Base-by-base conservation (phyloP, 768 basidiomycete species). In the Lentinula sp. region DNA sequence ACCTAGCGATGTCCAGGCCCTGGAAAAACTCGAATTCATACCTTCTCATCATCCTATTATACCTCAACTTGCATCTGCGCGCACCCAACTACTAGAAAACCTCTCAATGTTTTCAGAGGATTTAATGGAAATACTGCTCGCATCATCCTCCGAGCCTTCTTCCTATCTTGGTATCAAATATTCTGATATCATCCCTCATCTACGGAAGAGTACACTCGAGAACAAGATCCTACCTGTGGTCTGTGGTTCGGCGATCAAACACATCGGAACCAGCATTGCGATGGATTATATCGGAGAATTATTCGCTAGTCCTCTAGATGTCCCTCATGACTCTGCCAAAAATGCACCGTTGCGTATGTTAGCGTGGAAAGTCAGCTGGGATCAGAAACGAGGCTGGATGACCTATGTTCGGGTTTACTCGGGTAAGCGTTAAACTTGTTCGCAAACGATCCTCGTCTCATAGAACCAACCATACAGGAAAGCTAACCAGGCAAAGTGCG, bases 331-430 rank as follows among this genome's bases (percentile, higher is more conserved):
- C 13, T 81, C 83, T 64, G 69, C 68, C 16, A 65, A 71, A 23
- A 81, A 82, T 58, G 69, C 79, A 0, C 83, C 85, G 1, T 67
- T 90, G 23, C 84, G 82, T 39, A 71, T 87, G 64, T 76, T 95
- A 32, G 93, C 90, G 2, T 95, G 93, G 93, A 95, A 95, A 69
- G 93, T 95, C 20, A 79, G 77, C 35, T 93, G 91, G 92, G 91
- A 95, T 67, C 85, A 85, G 61, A 83, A 81, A 66, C 73, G 75
- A 60, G 93, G 93, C 23, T 95, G 93, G 93, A 93, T 95, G 91
- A 94, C 93, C 1, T 95, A 93, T 69, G 87, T 95, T 42, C 80
- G 93, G 28, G 83, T 95, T 18, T 95, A 95, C 71, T 93, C 92
- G 57, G 93, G 92, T 91, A 70, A 63, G 77, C 71, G 3, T 15